A percentile compares a stretch with the other conserved stretches of the same genome.
Conservation (phyloP, 2,329 filamentous ascomycete genomes). For the Verticillium tricorpus region DNA sequence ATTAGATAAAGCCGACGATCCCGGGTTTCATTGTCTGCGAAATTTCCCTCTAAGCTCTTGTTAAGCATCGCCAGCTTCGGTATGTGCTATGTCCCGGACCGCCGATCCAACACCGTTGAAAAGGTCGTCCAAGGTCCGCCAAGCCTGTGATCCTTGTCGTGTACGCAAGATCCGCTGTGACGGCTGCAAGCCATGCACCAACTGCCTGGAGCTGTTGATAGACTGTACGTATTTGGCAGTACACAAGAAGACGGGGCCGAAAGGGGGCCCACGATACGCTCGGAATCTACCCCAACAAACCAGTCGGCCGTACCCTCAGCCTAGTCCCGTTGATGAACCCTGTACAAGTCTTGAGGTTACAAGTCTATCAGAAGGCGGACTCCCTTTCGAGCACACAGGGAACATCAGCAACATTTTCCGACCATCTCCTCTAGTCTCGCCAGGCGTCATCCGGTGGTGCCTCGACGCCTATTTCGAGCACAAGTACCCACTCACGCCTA, state of each 20-base stretch:
- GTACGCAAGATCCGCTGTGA: constrained; percentile 23
- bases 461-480: constrained; percentile 26
- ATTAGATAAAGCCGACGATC: too few species aligned
- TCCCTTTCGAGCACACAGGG: background rate
- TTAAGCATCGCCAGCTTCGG: too few species aligned
- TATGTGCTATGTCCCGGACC: too few species aligned
- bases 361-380: background rate
- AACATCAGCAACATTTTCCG: background rate
- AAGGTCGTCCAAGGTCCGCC: constrained; percentile 13
- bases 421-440: constrained; percentile 8
- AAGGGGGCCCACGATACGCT: constrained; percentile 8
- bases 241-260: constrained; percentile 25
- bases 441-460: constrained; percentile 17
- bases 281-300: background rate
- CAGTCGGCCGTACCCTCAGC: background rate
- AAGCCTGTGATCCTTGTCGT: constrained; percentile 26
- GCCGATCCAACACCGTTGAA: background rate
- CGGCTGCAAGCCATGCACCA: constrained; percentile 19
- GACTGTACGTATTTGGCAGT: constrained; percentile 23
- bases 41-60: too few species aligned
- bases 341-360: background rate
- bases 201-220: constrained; percentile 13
- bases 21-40: too few species aligned
- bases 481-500: constrained; percentile 28
- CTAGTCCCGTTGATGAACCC: too few species aligned